Conservation (phyloP, 352 stramenopile genomes). For the Aphanomyces cochlioides region DNA sequence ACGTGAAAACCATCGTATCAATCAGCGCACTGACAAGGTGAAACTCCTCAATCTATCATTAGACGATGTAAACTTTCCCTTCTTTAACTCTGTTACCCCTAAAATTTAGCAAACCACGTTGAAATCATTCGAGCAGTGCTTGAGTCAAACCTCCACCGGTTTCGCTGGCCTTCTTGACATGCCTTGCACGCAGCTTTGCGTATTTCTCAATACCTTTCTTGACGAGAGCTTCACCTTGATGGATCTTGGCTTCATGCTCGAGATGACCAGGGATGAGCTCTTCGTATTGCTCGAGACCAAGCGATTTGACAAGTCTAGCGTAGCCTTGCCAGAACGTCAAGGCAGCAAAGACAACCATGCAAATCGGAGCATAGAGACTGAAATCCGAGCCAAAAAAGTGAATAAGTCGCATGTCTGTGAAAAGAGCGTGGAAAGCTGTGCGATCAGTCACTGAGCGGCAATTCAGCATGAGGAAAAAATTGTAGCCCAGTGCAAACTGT, state of each 20-base stretch:
- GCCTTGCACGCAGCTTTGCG: neutral
- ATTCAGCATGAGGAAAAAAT: slow-evolving; percentile 57
- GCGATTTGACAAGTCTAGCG: slow-evolving; percentile 44
- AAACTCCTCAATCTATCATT: too few relatives aligned
- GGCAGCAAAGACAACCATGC: slow-evolving; percentile 49
- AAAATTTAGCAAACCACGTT: too few relatives aligned
- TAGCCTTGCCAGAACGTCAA: slow-evolving; percentile 55
- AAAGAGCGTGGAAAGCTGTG: slow-evolving; percentile 56
- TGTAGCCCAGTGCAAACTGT: slow-evolving; percentile 67
- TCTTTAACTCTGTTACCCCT: too few relatives aligned
- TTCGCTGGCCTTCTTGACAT: neutral
- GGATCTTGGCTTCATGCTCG: slow-evolving; percentile 43
- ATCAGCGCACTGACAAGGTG: too few relatives aligned
- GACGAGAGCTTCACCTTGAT: slow-evolving; percentile 48
- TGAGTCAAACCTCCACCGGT: neutral
- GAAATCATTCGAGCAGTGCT: neutral
- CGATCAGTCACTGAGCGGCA: slow-evolving; percentile 37
- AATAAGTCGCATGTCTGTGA: slow-evolving; percentile 52
- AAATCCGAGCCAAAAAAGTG: slow-evolving; percentile 55
- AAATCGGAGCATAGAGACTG: slow-evolving; percentile 49
- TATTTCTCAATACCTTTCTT: slow-evolving; percentile 50
- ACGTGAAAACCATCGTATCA: too few relatives aligned
- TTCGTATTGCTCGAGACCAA: slow-evolving; percentile 72
- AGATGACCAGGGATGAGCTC: slow-evolving; percentile 42
- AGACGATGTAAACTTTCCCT: too few relatives aligned